Evolutionary conservation across 345 rosid genomes (phyloP).

Genomic region (Gynandropsis gynandra): DNA sequence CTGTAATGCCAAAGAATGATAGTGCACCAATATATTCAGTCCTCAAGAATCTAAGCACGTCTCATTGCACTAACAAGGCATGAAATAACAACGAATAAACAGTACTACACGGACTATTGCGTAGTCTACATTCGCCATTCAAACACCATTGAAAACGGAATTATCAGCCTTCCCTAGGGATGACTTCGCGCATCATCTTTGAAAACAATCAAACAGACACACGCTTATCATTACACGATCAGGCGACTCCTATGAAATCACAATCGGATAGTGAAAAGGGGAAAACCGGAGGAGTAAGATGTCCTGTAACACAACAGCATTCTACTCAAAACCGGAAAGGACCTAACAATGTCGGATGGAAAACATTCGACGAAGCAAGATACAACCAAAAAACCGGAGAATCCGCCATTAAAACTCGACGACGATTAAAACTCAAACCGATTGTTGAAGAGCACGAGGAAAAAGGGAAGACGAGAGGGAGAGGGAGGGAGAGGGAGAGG

Average conservation of each 20-base stretch:
- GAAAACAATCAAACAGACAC: no score
- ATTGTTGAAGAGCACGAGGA: neutral
- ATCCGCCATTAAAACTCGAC: neutral
- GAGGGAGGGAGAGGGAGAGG: neutral
- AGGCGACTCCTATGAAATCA: slow-evolving; percentile 4
- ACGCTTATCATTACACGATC: no score
- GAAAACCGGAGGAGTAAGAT: slow-evolving; percentile 3
- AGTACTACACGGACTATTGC: neutral
- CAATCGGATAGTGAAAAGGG: slow-evolving; percentile 4
- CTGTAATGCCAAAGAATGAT: slow-evolving; percentile 21
- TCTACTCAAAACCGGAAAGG: slow-evolving; percentile 3
- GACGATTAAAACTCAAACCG: neutral
- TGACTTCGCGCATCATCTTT: no score
- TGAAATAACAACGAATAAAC: neutral
- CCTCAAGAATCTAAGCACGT: no score
- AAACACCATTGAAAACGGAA: neutral
- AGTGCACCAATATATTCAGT: slow-evolving; percentile 1
- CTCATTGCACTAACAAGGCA: neutral
- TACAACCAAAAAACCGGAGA: slow-evolving; percentile 4
- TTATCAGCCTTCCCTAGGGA: no score
- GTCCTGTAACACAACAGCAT: neutral
- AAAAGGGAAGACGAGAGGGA: neutral
- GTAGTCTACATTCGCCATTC: neutral
- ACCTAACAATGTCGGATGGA: neutral
- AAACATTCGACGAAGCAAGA: slow-evolving; percentile 1